Evolutionary conservation across 352 stramenopile species (phyloP).

Genomic region (Phytophthora agathidicida): DNA sequence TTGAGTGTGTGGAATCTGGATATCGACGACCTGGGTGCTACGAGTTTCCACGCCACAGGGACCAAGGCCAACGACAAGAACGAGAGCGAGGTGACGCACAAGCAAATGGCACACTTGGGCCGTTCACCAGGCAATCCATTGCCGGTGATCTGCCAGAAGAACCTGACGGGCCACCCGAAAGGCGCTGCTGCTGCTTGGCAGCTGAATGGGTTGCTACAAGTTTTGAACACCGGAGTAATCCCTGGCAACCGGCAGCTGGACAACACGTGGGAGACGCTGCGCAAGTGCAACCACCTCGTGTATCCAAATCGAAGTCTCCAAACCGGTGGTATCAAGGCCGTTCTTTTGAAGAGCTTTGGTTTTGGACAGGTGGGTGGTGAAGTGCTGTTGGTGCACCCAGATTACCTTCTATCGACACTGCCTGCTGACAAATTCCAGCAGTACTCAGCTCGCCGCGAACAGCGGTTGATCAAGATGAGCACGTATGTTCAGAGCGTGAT

Average conservation of each 20-base stretch:
- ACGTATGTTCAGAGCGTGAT: slow-evolving; percentile 78
- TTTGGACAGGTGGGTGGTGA: slow-evolving; percentile 85
- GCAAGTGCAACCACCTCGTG: slow-evolving; percentile 78
- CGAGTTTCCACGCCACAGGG: slow-evolving; percentile 88
- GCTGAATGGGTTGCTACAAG: slow-evolving; percentile 83
- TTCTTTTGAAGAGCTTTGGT: slow-evolving; percentile 86
- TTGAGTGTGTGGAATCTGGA: slow-evolving; percentile 80
- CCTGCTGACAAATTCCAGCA: slow-evolving; percentile 42
- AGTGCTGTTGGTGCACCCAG: slow-evolving; percentile 72
- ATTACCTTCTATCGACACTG: slow-evolving; percentile 28
- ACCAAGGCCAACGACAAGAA: slow-evolving; percentile 90
- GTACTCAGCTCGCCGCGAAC: slow-evolving; percentile 65
- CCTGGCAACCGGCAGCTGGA: slow-evolving; percentile 86
- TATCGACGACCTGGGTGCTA: slow-evolving; percentile 81
- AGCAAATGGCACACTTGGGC: slow-evolving; percentile 81
- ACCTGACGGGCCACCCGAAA: slow-evolving; percentile 85
- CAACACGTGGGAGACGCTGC: slow-evolving; percentile 73
- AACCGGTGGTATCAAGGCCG: slow-evolving; percentile 77
- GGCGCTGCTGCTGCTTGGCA: slow-evolving; percentile 83
- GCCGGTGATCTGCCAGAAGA: slow-evolving; percentile 85
- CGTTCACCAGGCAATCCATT: slow-evolving; percentile 75
- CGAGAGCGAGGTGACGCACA: slow-evolving; percentile 88
- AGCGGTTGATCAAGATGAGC: slow-evolving; percentile 79
- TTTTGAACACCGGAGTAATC: slow-evolving; percentile 77
- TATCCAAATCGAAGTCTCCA: slow-evolving; percentile 86